A percentile compares a stretch with the other conserved stretches of the same genome.
phyloP scores from a whole-genome alignment of 192 early-diverging fungal species.

The Rhizophagus prolifer region DNA sequence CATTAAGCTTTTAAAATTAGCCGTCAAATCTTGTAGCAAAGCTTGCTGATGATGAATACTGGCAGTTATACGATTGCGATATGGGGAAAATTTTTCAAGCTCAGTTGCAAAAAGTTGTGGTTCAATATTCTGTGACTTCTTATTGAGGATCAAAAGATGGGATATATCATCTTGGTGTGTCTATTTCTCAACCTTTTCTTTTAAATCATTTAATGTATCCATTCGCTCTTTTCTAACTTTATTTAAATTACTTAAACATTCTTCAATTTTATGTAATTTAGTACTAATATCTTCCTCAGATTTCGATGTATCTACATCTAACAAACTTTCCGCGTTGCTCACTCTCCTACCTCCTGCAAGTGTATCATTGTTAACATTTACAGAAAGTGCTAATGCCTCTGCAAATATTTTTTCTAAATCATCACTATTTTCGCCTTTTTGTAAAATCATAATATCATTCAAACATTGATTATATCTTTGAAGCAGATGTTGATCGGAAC shows the following conservation, averaged over 20 bases:
- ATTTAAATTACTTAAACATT: constrained; percentile 57
- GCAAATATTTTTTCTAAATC: constrained; percentile 48
- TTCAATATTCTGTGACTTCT: constrained; percentile 75
- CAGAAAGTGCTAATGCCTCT: constrained; percentile 33
- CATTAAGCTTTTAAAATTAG: constrained; percentile 73
- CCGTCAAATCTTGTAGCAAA: constrained; percentile 71
- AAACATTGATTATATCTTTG: constrained; percentile 44
- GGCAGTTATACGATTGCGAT: constrained; percentile 70
- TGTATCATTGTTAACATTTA: constrained; percentile 23
- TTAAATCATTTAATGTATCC: constrained; percentile 71
- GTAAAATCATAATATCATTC: constrained; percentile 47
- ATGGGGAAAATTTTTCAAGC: constrained; percentile 85
- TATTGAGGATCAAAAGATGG: constrained; percentile 71
- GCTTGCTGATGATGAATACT: constrained; percentile 73
- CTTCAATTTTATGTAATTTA: constrained; percentile 64
- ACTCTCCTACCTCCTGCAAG: constrained; percentile 32
- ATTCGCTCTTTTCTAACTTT: constrained; percentile 71
- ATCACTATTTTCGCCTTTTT: constrained; percentile 39
- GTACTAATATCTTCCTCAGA: constrained; percentile 43
- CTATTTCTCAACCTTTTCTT: constrained; percentile 63
- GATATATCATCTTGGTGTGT: constrained; percentile 90
- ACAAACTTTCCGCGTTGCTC: constrained; percentile 41
- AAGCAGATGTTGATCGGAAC: constrained; percentile 55
- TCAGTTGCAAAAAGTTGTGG: constrained; percentile 85
- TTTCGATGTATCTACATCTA: constrained; percentile 55